Evolutionary conservation across 805 yeast species (phyloP).

Genomic region (Isabelozyma rhagii): DNA sequence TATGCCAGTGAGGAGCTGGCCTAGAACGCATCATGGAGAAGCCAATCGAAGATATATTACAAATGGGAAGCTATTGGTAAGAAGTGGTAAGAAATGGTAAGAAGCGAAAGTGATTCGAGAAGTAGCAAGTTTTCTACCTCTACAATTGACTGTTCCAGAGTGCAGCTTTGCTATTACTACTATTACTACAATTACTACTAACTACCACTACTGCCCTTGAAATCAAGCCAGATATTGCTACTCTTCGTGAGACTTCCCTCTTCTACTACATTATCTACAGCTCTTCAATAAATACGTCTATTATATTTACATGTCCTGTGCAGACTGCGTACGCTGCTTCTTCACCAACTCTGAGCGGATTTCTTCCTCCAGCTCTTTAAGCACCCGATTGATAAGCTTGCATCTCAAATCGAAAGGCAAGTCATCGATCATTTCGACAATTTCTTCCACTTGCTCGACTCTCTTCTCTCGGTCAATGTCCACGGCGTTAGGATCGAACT

Average conservation of each 20-base stretch:
- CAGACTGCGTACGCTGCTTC: not conserved
- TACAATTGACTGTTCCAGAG: too few relatives aligned
- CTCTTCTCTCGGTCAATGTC: constrained; percentile 13
- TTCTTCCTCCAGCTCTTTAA: constrained; percentile 9
- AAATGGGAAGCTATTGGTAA: too few relatives aligned
- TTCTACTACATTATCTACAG: too few relatives aligned
- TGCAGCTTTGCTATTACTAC: too few relatives aligned
- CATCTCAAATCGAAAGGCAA: constrained; percentile 30
- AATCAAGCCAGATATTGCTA: not conserved
- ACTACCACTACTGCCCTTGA: too few relatives aligned
- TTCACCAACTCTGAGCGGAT: not conserved
- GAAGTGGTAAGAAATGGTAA: too few relatives aligned
- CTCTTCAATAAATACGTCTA: not conserved
- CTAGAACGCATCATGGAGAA: too few relatives aligned
- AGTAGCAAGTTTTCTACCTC: too few relatives aligned
- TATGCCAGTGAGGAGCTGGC: too few relatives aligned
- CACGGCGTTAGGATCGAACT: constrained; percentile 22
- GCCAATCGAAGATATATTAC: too few relatives aligned
- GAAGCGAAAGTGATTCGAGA: too few relatives aligned
- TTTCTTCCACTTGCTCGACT: constrained; percentile 17
- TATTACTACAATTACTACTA: too few relatives aligned
- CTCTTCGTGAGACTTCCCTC: not conserved
- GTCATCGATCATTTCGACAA: constrained; percentile 31
- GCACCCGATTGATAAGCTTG: constrained; percentile 25
- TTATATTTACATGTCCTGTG: not conserved